phyloP scores from a whole-genome alignment of 2,329 filamentous ascomycete species.

The Claviceps sp. region DNA sequence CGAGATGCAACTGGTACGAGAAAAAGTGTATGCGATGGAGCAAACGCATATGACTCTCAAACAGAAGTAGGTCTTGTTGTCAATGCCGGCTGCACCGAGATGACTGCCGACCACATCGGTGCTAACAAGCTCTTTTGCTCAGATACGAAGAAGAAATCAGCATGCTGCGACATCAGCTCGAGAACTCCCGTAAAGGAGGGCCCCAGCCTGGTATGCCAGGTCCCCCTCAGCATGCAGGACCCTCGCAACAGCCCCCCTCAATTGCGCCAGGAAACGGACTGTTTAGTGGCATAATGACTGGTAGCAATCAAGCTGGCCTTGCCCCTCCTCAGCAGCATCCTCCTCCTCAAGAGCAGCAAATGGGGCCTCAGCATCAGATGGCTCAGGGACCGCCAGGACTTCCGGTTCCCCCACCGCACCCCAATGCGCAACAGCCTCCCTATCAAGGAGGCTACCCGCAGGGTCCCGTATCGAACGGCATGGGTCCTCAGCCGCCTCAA shows the following conservation, averaged over 20 bases:
- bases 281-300: constrained; percentile 93
- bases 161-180: constrained; percentile 77
- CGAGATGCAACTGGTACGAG: constrained; percentile 87
- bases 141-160: constrained; percentile 92
- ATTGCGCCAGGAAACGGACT: constrained; percentile 86
- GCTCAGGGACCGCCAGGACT: constrained; percentile 62
- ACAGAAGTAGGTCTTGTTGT: constrained; percentile 55
- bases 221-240: constrained; percentile 61
- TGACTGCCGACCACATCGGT: constrained; percentile 3
- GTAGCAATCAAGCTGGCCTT: constrained; percentile 69
- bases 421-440: constrained; percentile 53
- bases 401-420: constrained; percentile 43
- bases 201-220: constrained; percentile 48
- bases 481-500: constrained; percentile 70
- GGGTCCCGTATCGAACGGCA: constrained; percentile 50
- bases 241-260: constrained; percentile 74
- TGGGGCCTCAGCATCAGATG: constrained; percentile 39
- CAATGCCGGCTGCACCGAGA: background rate
- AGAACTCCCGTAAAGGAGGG: constrained; percentile 52
- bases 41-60: constrained; percentile 81
- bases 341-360: constrained; percentile 54
- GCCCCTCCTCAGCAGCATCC: constrained; percentile 58
- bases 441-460: constrained; percentile 59
- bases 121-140: constrained; percentile 7
- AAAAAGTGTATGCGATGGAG: constrained; percentile 89